Evolutionary conservation across 768 basidiomycete species (phyloP), one percentile per base, ranked within the genome.

Genomic region (Mycena filopes): DNA sequence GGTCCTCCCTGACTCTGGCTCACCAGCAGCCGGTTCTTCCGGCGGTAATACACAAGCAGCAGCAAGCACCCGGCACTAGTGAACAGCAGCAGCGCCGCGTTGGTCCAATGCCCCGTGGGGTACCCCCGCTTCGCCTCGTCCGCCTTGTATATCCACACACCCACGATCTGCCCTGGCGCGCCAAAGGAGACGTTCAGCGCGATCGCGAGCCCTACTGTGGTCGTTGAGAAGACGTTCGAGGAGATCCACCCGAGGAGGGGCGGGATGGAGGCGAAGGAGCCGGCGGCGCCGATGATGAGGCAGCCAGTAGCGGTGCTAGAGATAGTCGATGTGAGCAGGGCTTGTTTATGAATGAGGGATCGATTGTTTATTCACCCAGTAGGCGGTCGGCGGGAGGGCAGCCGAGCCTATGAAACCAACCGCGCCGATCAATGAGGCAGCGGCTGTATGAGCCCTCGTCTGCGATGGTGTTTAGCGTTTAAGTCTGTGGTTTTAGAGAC

Each of bases 201-300:
- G 36, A 65, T 65, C 2, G 40, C 63, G 21, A 65, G 57, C 20
- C 77, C 76, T 10, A 73, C 63, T 0, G 76, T 74, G 1, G 73
- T 71, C 1, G 78, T 80, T 26, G 66, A 67, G 46, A 63, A 70
- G 49, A 78, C 66, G 61, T 80, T 80, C 21, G 75, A 75, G 6
- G 78, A 72, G 31, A 80, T 69, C 79, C 79, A 80, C 43, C 78
- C 78, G 29, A 80, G 69, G 2, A 76, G 72, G 4, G 79, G 75
- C 4, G 79, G 75, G 25, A 75, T 76, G 59, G 68, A 72, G 0
- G 76, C 72, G 62, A 79, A 80, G 21, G 76, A 73, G 55, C 78
- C 78, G 23, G 73, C 67, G 20, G 76, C 66, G 12, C 73, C 76
- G 53, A 80, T 60, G 55, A 72, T 73, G 49, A 80, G 74, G 31